A percentile compares a stretch with the other conserved stretches of the same genome.
Conservation (phyloP, 2,329 filamentous ascomycete genomes). For the Capronia coronata region DNA sequence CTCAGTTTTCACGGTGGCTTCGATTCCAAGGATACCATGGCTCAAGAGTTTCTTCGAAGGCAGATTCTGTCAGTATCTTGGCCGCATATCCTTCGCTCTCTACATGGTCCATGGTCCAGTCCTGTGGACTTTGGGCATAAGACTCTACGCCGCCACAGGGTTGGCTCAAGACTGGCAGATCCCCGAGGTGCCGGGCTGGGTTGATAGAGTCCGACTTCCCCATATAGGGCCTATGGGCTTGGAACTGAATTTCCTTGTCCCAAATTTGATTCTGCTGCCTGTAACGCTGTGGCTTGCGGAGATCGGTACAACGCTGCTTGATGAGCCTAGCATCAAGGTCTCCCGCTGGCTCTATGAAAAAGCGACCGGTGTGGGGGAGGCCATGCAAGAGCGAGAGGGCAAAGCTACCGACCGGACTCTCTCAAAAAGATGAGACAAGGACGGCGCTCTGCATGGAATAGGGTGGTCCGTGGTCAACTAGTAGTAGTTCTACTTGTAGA, state of each 20-base stretch:
- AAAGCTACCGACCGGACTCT: too few species aligned
- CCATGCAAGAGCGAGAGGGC: too few species aligned
- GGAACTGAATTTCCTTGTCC: slow-evolving; percentile 53
- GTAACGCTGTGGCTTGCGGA: slow-evolving; percentile 55
- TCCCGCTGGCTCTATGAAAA: slow-evolving; percentile 35
- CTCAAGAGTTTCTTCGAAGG: slow-evolving; percentile 45
- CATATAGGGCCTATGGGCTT: slow-evolving; percentile 54
- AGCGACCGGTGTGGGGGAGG: not conserved
- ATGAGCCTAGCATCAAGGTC: slow-evolving; percentile 55
- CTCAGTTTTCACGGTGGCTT: slow-evolving; percentile 50
- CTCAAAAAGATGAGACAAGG: too few species aligned
- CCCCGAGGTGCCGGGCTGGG: slow-evolving; percentile 50
- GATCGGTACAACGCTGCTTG: slow-evolving; percentile 49
- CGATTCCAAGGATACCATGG: slow-evolving; percentile 50
- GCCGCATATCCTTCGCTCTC: slow-evolving; percentile 43
- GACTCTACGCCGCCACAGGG: slow-evolving; percentile 57
- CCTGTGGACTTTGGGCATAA: slow-evolving; percentile 52
- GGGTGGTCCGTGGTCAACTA: too few species aligned
- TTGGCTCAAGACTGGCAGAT: slow-evolving; percentile 47
- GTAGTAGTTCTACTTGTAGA: too few species aligned
- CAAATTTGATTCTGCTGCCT: slow-evolving; percentile 55
- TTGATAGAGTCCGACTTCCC: slow-evolving; percentile 50
- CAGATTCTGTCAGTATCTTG: slow-evolving; percentile 41
- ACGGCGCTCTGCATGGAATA: too few species aligned
- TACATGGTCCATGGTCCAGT: slow-evolving; percentile 44